Base-by-base conservation (phyloP, 805 yeast genomes). In the Ogataea degrootiae region DNA sequence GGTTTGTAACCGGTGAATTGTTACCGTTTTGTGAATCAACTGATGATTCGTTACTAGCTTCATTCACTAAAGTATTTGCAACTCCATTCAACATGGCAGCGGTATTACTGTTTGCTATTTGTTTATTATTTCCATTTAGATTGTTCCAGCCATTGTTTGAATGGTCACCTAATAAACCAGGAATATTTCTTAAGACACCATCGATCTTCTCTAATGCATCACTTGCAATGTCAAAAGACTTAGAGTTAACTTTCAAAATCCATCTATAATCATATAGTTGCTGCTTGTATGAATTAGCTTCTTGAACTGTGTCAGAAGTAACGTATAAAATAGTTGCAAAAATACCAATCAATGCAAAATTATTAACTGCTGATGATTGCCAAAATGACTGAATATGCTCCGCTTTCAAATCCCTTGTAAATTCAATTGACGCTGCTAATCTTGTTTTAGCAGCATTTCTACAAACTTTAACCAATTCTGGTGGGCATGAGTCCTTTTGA, bases 381-480 rank as follows among this genome's bases (percentile, higher is more conserved):
- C 97, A 91, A 63, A 89, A 90, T 11, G 96, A 80, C 61, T 83
- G 91, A 42, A 88, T 74, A 59, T 89, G 96, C 55, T 89, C 96
- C 9, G 85, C 83, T 55, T 82, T 83, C 62, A 91, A 72, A 50
- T 81, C 84, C 43, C 83, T 70, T 9, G 87, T 82, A 63, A 88
- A 86, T 45, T 86, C 94, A 50, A 87, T 79, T 0, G 96, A 87
- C 0, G 96, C 96, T 7, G 79, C 67, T 16, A 91, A 71, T 59
- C 98, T 72, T 1, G 95, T 85, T 48, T 76, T 80, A 1, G 97
- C 97, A 0, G 97, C 96, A 29, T 83, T 73, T 39, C 96, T 75
- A 62, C 97, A 89, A 1, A 90, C 90, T 31, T 70, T 66, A 9
- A 75, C 70, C 22, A 85, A 65, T 50, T 83, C 85, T 9, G 66